A percentile compares a stretch with the other conserved stretches of the same genome.
These are phyloP conservation scores for Aspergillus sp. DNA, from an alignment of 2,329 filamentous ascomycete genomes.

Conservation along the genomic window DNA sequence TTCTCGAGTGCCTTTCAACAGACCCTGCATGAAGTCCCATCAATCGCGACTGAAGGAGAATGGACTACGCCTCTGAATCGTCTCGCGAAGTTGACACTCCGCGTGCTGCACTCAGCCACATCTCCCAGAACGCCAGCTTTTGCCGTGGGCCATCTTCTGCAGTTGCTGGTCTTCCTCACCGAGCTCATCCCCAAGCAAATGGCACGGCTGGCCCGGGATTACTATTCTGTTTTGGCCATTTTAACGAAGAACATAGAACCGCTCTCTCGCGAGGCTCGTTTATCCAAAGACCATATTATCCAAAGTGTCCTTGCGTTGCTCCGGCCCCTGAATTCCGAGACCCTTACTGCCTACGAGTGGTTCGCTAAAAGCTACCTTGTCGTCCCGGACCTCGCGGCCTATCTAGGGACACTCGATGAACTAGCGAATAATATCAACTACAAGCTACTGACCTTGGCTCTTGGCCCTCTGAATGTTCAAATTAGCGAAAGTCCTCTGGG, in stretches of 20 bases:
- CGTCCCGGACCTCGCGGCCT: constrained; percentile 30
- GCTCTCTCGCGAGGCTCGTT: constrained; percentile 8
- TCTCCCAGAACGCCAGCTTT: constrained; percentile 10
- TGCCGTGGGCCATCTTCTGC: constrained; percentile 24
- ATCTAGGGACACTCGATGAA: constrained; percentile 29
- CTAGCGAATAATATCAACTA: constrained; percentile 44
- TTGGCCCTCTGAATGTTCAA: constrained; percentile 24
- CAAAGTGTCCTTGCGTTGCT: constrained; percentile 34
- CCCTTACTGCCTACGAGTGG: constrained; percentile 36
- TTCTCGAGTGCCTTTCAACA: constrained; percentile 34
- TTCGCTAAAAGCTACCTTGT: constrained; percentile 39
- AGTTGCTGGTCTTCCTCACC: constrained; percentile 27
- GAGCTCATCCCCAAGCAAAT: constrained; percentile 32
- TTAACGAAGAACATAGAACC: constrained; percentile 21
- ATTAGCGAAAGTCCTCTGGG: constrained; percentile 15
- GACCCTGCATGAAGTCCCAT: constrained; percentile 28
- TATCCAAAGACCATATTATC: constrained; percentile 21
- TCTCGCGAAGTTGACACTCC: constrained; percentile 28
- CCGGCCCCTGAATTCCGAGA: constrained; percentile 34
- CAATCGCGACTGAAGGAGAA: constrained; percentile 29
- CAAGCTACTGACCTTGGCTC: constrained; percentile 35
- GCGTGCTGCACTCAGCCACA: constrained; percentile 22
- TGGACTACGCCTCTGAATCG: constrained; percentile 33
- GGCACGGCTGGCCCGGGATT: constrained; percentile 27
- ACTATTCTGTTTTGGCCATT: constrained; percentile 31